Evolutionary conservation across 768 basidiomycete genomes (phyloP), one percentile per base, ranked within the genome.

Genomic region (Amanita exitialis): DNA sequence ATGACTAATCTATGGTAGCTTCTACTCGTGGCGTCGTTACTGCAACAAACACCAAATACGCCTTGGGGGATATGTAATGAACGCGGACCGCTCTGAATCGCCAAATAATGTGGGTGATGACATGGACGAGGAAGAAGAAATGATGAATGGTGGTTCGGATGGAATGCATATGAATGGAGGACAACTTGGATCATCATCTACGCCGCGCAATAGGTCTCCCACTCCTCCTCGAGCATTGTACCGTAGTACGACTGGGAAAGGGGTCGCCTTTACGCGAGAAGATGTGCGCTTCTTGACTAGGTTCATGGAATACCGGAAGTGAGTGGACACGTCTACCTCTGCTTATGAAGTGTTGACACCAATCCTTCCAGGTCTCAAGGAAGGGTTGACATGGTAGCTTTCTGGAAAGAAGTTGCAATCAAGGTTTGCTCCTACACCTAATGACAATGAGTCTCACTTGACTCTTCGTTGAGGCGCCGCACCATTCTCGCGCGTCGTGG

Each of bases 21-120:
- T 91, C 62, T 91, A 90, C 62, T 91, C 89, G 1, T 92, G 90
- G 90, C 78, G 90, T 36, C 79, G 90, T 39, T 92, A 91, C 60
- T 92, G 90, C 69, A 92, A 92, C 62, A 92, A 91, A 61, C 89
- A 92, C 63, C 87, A 91, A 64, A 92, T 92, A 45, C 81, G 86
- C n/a, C 73, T 92, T 0, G 86, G 87, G 21, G 87, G 88, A 2
- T 92, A 91, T 58, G 70, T 78, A 7, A 90, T 91, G 89, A 82
- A 78, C 48, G 62, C 73, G 6, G 79, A 77, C 34, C 76, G 77
- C 15, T 71, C 74, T 8, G 69, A 64, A 13, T 69, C 73, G 15
- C 72, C 72, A 3, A 63, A 66, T 28, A 67, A 68, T 41, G 76
- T 69, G 6, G 75, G 75, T 15, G 66, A 71, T 27, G 68, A 66